Conservation (phyloP, 2,329 filamentous ascomycete genomes). For the Fulvia fulva region DNA sequence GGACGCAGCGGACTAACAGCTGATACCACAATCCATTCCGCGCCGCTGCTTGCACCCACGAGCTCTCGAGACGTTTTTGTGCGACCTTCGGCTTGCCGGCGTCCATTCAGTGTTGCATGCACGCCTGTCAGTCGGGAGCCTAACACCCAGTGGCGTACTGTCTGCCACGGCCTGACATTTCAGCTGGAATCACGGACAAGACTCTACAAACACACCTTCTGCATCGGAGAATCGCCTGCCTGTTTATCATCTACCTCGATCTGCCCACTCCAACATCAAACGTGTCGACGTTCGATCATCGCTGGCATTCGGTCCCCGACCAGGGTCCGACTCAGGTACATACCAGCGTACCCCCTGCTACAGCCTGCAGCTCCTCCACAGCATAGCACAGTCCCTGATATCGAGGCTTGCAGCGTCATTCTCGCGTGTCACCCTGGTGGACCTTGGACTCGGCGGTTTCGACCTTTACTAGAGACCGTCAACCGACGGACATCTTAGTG, state of each 20-base stretch:
- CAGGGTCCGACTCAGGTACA: not conserved
- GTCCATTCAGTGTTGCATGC: not conserved
- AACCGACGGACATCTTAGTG: not conserved
- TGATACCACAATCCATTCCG: not conserved
- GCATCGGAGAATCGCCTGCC: not conserved
- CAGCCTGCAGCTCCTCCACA: conserved; percentile 3
- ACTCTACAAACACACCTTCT: not conserved
- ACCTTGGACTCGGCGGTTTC: conserved; percentile 5
- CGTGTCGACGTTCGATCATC: conserved; percentile 1
- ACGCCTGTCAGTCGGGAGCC: not conserved
- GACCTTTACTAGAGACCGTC: conserved; percentile 3
- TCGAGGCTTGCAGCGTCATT: conserved; percentile 22
- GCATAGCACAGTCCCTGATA: conserved; percentile 13
- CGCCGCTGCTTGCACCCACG: not conserved
- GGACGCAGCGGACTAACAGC: not conserved
- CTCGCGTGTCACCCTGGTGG: conserved; percentile 12
- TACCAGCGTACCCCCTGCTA: conserved; percentile 2
- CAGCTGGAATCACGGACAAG: not conserved
- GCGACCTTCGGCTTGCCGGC: not conserved
- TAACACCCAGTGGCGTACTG: not conserved
- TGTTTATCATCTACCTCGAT: not conserved
- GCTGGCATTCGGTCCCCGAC: not conserved
- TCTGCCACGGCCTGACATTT: not conserved
- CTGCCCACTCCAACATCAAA: not conserved
- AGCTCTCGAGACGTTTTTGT: not conserved